Evolutionary conservation across 2,329 filamentous ascomycete species (phyloP).

Genomic region (Delphinella strobiligena): DNA sequence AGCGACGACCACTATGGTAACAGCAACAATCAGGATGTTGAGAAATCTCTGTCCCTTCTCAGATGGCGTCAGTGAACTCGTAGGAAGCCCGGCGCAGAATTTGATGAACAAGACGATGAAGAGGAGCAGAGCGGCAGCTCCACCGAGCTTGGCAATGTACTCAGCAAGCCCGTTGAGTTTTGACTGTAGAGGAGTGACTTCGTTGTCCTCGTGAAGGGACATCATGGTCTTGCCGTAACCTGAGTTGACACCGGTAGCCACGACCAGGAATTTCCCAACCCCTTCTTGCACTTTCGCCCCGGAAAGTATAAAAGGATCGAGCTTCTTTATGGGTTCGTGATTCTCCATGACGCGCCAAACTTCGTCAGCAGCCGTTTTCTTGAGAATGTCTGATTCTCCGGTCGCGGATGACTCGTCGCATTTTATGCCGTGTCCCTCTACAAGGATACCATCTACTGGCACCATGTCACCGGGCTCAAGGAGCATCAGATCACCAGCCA

Average conservation of each 20-base stretch:
- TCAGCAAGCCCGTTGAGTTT: slow-evolving; percentile 69
- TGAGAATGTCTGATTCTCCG: slow-evolving; percentile 61
- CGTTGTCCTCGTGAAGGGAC: slow-evolving; percentile 62
- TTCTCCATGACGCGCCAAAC: slow-evolving; percentile 55
- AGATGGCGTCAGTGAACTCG: slow-evolving; percentile 44
- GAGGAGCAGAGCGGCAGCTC: slow-evolving; percentile 63
- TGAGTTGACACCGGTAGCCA: slow-evolving; percentile 60
- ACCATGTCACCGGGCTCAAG: slow-evolving; percentile 63
- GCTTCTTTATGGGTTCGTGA: slow-evolving; percentile 49
- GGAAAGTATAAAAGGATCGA: slow-evolving; percentile 79
- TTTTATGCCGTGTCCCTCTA: slow-evolving; percentile 54
- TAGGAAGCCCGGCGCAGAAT: slow-evolving; percentile 59
- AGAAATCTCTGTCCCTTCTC: slow-evolving; percentile 64
- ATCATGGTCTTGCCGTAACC: slow-evolving; percentile 68
- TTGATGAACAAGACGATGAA: slow-evolving; percentile 81
- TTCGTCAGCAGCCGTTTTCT: slow-evolving; percentile 53
- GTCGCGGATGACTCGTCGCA: slow-evolving; percentile 67
- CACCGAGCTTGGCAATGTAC: slow-evolving; percentile 68
- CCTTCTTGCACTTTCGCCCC: slow-evolving; percentile 69
- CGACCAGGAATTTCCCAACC: slow-evolving; percentile 64
- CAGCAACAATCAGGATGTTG: slow-evolving; percentile 50
- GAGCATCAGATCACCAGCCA: slow-evolving; percentile 63
- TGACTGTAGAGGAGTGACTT: slow-evolving; percentile 66
- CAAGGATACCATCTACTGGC: slow-evolving; percentile 59
- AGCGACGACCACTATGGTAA: slow-evolving; percentile 58